These are phyloP conservation scores for Phytophthora podocarpi DNA, from an alignment of 352 stramenopile species.

Conservation along the genomic window DNA sequence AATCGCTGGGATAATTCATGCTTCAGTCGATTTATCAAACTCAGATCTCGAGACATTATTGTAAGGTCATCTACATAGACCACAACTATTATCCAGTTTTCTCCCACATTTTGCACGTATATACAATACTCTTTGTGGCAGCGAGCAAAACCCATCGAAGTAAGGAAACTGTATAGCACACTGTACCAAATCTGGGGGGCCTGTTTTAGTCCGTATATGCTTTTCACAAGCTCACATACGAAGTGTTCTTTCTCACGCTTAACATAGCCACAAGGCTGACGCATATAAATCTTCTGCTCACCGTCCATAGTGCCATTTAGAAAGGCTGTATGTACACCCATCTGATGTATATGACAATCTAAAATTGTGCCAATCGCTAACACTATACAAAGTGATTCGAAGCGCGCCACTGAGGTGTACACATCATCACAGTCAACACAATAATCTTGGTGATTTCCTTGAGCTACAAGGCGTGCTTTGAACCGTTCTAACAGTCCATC, in stretches of 20 bases:
- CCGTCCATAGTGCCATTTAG: constrained; percentile 16
- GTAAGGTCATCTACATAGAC: no score
- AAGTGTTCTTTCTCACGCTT: no score
- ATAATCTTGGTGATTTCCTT: constrained; percentile 15
- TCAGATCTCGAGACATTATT: no score
- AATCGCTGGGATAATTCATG: no score
- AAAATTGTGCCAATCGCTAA: constrained; percentile 9
- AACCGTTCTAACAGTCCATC: constrained; percentile 13
- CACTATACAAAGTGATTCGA: constrained; percentile 1
- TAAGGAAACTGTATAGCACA: constrained; percentile 30
- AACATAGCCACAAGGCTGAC: constrained; percentile 10
- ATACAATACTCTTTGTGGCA: constrained; percentile 38
- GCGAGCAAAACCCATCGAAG: constrained; percentile 20
- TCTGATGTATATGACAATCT: constrained; percentile 15
- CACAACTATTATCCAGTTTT: no score
- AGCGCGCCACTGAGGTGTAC: constrained; percentile 4
- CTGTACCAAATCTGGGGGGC: no score
- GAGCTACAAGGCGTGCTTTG: constrained; percentile 9
- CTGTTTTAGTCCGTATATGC: no score
- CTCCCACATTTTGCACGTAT: constrained; percentile 38
- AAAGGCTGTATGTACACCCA: constrained; percentile 20
- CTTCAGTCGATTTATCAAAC: no score
- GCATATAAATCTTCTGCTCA: constrained; percentile 14
- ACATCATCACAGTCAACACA: constrained; percentile 1
- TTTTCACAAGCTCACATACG: no score